Conservation (phyloP, 192 early-diverging fungal species). For the Ambispora gerdemannii region DNA sequence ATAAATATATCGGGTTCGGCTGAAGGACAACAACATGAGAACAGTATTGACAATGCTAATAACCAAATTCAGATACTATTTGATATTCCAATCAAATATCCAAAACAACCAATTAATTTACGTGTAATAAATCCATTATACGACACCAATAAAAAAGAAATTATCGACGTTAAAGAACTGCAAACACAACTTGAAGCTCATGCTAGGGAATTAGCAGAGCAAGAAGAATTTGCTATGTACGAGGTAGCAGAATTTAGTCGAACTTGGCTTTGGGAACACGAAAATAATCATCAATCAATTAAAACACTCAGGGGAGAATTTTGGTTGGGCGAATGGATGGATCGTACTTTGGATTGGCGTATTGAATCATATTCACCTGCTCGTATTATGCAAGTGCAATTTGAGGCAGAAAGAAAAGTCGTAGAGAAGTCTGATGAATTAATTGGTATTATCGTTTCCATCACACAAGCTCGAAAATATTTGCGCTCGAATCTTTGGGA, state of each 20-base stretch:
- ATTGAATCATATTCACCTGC: constrained; percentile 24
- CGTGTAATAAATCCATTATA: not conserved
- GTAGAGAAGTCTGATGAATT: constrained; percentile 9
- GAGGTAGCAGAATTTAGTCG: constrained; percentile 15
- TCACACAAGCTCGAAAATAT: constrained; percentile 5
- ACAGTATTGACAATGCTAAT: not conserved
- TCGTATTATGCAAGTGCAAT: constrained; percentile 11
- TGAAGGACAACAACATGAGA: not conserved
- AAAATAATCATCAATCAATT: not conserved
- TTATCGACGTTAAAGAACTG: not conserved
- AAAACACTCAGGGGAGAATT: not conserved
- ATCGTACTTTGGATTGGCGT: constrained; percentile 17
- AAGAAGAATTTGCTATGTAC: constrained; percentile 28
- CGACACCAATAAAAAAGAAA: not conserved
- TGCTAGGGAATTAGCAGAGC: constrained; percentile 3
- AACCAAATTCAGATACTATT: constrained; percentile 18
- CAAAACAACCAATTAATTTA: not conserved
- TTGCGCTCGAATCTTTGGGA: constrained; percentile 22
- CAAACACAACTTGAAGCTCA: constrained; percentile 1
- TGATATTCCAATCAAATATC: constrained; percentile 8
- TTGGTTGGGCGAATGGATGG: constrained; percentile 8
- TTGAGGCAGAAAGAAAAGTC: constrained; percentile 11
- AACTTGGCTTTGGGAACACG: constrained; percentile 23
- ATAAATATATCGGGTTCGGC: not conserved
- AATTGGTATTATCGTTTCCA: not conserved